Evolutionary conservation across 768 basidiomycete species (phyloP).

Genomic region (Boletus reticulatus): DNA sequence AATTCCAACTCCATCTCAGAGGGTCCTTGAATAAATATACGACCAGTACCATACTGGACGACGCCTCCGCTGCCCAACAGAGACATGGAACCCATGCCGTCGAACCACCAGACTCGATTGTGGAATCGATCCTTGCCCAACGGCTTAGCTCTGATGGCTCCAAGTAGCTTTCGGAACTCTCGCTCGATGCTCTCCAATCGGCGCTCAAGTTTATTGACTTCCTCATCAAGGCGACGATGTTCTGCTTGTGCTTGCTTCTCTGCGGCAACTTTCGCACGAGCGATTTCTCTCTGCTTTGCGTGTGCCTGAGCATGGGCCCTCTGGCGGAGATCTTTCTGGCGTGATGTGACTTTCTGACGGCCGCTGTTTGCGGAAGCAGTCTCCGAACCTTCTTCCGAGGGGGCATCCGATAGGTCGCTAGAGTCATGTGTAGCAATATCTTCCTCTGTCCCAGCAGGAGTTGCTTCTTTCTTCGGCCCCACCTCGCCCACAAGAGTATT

Average conservation of each 20-base stretch:
- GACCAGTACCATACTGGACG: conserved; percentile 82
- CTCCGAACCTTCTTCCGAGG: conserved; percentile 62
- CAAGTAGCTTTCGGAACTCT: conserved; percentile 88
- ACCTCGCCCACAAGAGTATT: conserved; percentile 55
- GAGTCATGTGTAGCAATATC: conserved; percentile 62
- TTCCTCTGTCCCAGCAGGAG: conserved; percentile 42
- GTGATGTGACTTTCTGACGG: conserved; percentile 43
- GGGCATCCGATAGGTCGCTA: conserved; percentile 72
- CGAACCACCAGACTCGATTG: conserved; percentile 98
- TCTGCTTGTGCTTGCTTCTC: conserved; percentile 82
- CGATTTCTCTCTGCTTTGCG: conserved; percentile 80
- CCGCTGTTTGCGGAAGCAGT: conserved; percentile 44
- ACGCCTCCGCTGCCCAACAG: conserved; percentile 76
- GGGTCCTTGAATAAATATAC: conserved; percentile 92
- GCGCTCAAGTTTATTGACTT: conserved; percentile 78
- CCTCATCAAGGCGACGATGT: conserved; percentile 82
- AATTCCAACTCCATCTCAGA: conserved; percentile 77
- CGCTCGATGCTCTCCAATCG: conserved; percentile 86
- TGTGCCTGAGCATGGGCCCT: conserved; percentile 55
- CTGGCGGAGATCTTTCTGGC: conserved; percentile 51
- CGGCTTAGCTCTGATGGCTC: conserved; percentile 82
- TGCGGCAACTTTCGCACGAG: conserved; percentile 73
- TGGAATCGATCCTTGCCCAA: conserved; percentile 92
- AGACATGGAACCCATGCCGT: conserved; percentile 87
- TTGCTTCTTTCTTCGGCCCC: conserved; percentile 46